A percentile compares a stretch with the other conserved stretches of the same genome.
phyloP scores from a whole-genome alignment of 805 yeast species.

The Pichia paraexigua region DNA sequence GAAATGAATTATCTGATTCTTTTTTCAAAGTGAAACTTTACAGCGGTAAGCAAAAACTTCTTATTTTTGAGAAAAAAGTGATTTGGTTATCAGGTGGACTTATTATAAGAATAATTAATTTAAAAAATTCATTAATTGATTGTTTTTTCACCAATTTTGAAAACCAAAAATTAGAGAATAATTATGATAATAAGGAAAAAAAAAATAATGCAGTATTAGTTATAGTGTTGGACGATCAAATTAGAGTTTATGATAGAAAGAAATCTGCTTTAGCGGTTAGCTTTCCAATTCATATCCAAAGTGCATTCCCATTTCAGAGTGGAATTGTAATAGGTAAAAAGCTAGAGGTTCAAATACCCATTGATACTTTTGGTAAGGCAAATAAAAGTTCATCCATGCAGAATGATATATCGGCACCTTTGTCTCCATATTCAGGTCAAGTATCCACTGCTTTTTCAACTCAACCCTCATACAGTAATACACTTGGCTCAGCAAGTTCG shows the following conservation, averaged over 20 bases:
- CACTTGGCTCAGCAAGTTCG: constrained; percentile 8
- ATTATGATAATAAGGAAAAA: not conserved
- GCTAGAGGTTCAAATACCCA: constrained; percentile 9
- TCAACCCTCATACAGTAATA: not conserved
- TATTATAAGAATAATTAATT: constrained; percentile 40
- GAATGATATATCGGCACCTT: not conserved
- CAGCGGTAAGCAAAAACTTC: constrained; percentile 17
- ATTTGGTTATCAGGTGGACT: constrained; percentile 44
- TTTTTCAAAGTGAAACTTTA: constrained; percentile 14
- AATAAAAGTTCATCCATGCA: not conserved
- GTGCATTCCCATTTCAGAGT: constrained; percentile 55
- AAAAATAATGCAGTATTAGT: constrained; percentile 30
- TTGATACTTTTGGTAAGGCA: not conserved
- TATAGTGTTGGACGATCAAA: constrained; percentile 52
- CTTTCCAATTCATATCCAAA: constrained; percentile 59
- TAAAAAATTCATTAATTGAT: constrained; percentile 42
- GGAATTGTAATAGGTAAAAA: constrained; percentile 46
- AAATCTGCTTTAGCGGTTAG: constrained; percentile 55
- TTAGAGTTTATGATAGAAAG: constrained; percentile 51
- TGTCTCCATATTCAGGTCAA: constrained; percentile 1
- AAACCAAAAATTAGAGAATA: constrained; percentile 10
- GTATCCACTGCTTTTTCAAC: not conserved
- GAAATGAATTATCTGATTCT: not conserved
- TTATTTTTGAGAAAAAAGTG: constrained; percentile 30
- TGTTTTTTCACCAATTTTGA: constrained; percentile 57